phyloP scores from a whole-genome alignment of 768 basidiomycete species.

The Rhodotorula paludigena region DNA sequence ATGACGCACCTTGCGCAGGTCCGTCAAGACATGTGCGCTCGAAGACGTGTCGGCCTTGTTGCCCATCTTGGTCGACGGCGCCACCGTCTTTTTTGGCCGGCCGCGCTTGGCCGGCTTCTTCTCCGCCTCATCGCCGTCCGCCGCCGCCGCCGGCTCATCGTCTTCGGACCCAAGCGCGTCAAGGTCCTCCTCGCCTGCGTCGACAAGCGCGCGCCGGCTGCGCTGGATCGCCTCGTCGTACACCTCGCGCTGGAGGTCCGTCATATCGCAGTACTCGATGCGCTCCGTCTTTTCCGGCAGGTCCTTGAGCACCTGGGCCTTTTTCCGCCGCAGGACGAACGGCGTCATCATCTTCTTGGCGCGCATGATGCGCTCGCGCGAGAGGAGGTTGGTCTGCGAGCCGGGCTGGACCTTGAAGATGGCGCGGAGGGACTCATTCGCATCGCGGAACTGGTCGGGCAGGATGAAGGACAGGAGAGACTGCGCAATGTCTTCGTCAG shows the following conservation, averaged over 20 bases:
- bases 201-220: constrained; percentile 66
- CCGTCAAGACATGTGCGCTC: constrained; percentile 92
- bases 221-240: constrained; percentile 81
- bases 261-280: constrained; percentile 94
- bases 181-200: constrained; percentile 38
- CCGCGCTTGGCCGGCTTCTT: constrained; percentile 53
- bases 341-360: constrained; percentile 99
- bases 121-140: constrained; percentile 47
- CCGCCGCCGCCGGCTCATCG: constrained; percentile 41
- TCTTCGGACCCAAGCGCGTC: constrained; percentile 46
- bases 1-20: constrained; percentile 64
- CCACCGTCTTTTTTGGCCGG: constrained; percentile 47
- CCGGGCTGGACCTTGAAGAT: constrained; percentile 94
- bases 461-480: constrained; percentile 97
- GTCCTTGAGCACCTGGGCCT: constrained; percentile 92
- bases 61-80: constrained; percentile 43
- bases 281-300: constrained; percentile 87
- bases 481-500: constrained; percentile 50
- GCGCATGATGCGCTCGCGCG: constrained; percentile 84
- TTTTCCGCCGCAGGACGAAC: constrained; percentile 91
- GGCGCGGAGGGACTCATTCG: constrained; percentile 70
- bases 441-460: constrained; percentile 76
- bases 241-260: constrained; percentile 68
- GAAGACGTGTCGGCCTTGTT: constrained; percentile 56
- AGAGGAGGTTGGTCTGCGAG: constrained; percentile 76